Percentiles rank a stretch among this genome's conserved stretches.
Conservation (phyloP, 202 grass and related monocot genomes). For the Setaria viridis region DNA sequence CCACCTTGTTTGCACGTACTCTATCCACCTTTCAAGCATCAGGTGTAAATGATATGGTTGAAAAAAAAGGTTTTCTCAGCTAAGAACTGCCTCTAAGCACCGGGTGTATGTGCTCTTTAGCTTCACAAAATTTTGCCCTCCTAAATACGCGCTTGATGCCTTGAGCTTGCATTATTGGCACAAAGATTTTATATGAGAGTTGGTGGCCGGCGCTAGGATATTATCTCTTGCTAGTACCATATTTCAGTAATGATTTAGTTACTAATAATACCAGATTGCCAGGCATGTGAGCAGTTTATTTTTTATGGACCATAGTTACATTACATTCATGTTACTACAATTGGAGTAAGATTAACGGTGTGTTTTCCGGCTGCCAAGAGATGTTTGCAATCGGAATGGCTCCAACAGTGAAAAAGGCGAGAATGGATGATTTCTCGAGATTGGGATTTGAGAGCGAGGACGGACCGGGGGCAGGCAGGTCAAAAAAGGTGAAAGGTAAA, state of each 20-base stretch:
- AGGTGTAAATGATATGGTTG: too few species aligned
- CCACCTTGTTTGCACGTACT: too few species aligned
- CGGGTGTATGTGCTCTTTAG: background rate
- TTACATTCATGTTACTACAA: background rate
- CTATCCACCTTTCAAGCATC: too few species aligned
- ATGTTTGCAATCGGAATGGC: conserved; percentile 25
- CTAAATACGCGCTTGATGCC: background rate
- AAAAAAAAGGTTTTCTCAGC: too few species aligned
- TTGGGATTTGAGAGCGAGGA: conserved; percentile 40
- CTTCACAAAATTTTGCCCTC: background rate
- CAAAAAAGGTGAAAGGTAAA: conserved; percentile 62
- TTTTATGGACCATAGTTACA: background rate
- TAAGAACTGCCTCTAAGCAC: background rate
- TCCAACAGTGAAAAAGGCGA: conserved; percentile 50
- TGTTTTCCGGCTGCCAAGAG: conserved; percentile 25
- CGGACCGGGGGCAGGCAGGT: conserved; percentile 29
- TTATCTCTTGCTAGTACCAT: background rate
- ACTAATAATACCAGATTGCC: background rate
- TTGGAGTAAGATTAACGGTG: background rate
- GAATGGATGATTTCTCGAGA: conserved; percentile 56
- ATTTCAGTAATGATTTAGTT: background rate
- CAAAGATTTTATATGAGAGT: background rate
- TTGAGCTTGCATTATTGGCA: background rate
- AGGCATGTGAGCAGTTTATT: background rate
- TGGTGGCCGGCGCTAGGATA: background rate